Evolutionary conservation across 2,329 filamentous ascomycete species (phyloP).

Genomic region (Epichloe glyceriae): DNA sequence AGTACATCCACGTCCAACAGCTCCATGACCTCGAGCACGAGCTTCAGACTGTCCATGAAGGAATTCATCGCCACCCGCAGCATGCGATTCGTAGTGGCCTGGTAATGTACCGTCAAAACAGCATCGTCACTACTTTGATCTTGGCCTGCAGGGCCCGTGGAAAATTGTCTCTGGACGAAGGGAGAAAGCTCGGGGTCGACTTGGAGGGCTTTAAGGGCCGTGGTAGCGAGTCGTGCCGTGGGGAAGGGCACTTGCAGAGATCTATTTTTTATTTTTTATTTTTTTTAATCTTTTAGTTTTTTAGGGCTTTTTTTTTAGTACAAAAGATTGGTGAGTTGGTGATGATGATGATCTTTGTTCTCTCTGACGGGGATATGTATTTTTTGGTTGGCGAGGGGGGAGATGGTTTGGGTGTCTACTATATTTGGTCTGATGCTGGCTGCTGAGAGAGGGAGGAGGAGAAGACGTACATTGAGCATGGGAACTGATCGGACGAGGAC

Average conservation of each 20-base stretch:
- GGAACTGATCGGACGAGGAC: conserved; percentile 3
- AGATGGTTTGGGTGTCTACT: no score
- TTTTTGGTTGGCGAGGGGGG: not conserved
- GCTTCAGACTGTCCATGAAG: conserved; percentile 79
- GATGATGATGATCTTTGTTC: not conserved
- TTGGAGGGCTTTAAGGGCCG: conserved; percentile 60
- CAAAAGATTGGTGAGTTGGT: not conserved
- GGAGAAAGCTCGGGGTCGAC: conserved; percentile 86
- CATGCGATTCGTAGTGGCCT: conserved; percentile 90
- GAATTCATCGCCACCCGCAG: conserved; percentile 90
- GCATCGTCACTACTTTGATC: conserved; percentile 9
- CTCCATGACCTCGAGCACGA: conserved; percentile 81
- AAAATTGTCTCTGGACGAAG: conserved; percentile 62
- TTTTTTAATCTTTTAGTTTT: no score
- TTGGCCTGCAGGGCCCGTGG: conserved; percentile 29
- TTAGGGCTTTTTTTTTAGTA: no score
- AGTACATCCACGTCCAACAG: conserved; percentile 79
- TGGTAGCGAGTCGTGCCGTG: conserved; percentile 60
- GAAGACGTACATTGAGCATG: conserved; percentile 8
- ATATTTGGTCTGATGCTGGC: no score
- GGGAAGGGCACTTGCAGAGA: conserved; percentile 72
- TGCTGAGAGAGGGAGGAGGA: conserved; percentile 33
- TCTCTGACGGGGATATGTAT: no score
- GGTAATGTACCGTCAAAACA: conserved; percentile 63
- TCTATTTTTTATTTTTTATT: conserved; percentile 26